A percentile compares a stretch with the other conserved stretches of the same genome.
phyloP scores from a whole-genome alignment of 345 rosid genomes.

The Acer campestre region DNA sequence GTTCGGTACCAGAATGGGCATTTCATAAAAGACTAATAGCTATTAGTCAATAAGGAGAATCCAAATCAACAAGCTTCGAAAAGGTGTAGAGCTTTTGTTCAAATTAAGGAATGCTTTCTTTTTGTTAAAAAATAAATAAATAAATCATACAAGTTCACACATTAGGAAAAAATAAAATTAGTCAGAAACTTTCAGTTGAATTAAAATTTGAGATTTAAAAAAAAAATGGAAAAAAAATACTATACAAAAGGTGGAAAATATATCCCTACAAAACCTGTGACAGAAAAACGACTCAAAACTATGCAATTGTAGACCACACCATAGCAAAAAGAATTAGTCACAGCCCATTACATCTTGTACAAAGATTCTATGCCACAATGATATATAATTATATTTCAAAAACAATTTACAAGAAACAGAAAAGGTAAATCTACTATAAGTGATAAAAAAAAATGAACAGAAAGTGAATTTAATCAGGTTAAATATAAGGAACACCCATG shows the following conservation, averaged over 20 bases:
- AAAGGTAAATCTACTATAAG: background rate
- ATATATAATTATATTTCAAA: background rate
- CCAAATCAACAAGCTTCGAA: background rate
- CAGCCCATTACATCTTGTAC: background rate
- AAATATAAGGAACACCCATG: background rate
- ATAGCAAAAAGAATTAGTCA: background rate
- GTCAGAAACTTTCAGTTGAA: background rate
- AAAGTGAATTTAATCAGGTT: background rate
- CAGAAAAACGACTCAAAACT: background rate
- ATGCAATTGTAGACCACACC: background rate
- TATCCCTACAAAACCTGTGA: too few relatives aligned
- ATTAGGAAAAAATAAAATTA: background rate
- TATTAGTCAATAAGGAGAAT: background rate
- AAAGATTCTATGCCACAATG: background rate
- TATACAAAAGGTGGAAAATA: background rate
- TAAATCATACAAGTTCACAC: background rate
- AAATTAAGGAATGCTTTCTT: background rate
- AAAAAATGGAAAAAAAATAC: background rate
- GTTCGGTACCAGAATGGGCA: background rate
- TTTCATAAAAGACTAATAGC: background rate
- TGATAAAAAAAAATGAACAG: background rate
- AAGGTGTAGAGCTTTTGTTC: background rate
- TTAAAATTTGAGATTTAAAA: background rate
- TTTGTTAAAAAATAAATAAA: background rate
- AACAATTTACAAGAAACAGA: background rate